Evolutionary conservation across 345 rosid species (phyloP).

Genomic region (Populus pruinosa): DNA sequence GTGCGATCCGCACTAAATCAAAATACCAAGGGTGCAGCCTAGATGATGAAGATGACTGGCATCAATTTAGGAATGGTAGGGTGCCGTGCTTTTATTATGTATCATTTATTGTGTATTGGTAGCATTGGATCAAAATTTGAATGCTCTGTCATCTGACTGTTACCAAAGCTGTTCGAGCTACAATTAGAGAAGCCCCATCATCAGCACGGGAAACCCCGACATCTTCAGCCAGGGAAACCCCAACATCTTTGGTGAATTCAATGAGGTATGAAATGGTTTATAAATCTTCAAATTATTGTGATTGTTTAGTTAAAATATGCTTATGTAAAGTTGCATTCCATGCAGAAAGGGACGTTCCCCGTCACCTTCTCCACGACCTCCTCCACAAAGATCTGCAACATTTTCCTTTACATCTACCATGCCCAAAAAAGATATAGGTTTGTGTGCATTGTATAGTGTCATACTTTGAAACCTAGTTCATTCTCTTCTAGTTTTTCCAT

Average conservation of each 20-base stretch:
- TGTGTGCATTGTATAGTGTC: background rate
- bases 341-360: conserved; percentile 66
- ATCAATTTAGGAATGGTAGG: conserved; percentile 67
- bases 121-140: conserved; percentile 4
- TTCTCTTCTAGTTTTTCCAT: background rate
- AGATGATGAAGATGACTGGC: conserved; percentile 69
- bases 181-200: conserved; percentile 55
- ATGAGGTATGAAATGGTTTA: conserved; percentile 40
- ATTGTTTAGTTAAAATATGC: background rate
- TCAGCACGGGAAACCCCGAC: conserved; percentile 28
- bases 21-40: conserved; percentile 58
- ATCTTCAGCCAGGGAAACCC: conserved; percentile 23
- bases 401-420: conserved; percentile 67
- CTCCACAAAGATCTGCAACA: conserved; percentile 64
- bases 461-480: background rate
- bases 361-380: conserved; percentile 50
- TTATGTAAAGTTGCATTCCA: background rate
- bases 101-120: background rate
- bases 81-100: background rate
- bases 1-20: conserved; percentile 49
- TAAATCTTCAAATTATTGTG: background rate
- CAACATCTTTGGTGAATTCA: conserved; percentile 13
- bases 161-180: conserved; percentile 65
- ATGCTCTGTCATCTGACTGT: conserved; percentile 18
- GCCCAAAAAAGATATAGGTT: conserved; percentile 70